Evolutionary conservation across 2,329 filamentous ascomycete species (phyloP).

Genomic region (Metarhizium rileyi): DNA sequence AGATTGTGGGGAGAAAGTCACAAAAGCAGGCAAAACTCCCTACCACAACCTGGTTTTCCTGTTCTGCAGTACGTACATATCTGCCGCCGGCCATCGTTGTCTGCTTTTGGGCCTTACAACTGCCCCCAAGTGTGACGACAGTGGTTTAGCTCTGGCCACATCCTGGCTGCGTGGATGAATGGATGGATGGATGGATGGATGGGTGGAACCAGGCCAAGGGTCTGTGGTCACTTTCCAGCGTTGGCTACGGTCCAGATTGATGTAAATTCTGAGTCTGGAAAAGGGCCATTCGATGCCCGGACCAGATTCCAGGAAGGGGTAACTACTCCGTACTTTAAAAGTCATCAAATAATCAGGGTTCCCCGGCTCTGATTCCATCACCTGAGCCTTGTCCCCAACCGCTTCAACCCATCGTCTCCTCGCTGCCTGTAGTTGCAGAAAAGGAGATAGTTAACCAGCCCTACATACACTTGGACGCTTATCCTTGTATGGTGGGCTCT

Average conservation of each 20-base stretch:
- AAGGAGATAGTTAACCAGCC: background rate
- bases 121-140: background rate
- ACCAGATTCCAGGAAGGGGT: constrained; percentile 1
- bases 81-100: background rate
- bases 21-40: background rate
- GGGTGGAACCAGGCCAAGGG: background rate
- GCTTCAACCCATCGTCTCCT: constrained; percentile 6
- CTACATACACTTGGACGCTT: background rate
- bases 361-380: constrained; percentile 7
- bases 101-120: background rate
- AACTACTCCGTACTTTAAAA: constrained; percentile 1
- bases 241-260: background rate
- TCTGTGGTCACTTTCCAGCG: background rate
- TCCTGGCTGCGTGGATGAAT: background rate
- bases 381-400: constrained; percentile 5
- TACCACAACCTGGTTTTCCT: background rate
- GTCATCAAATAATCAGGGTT: constrained; percentile 10
- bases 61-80: too few species aligned
- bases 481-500: background rate
- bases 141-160: background rate
- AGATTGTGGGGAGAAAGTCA: constrained; percentile 5
- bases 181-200: too few species aligned
- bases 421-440: constrained; percentile 4
- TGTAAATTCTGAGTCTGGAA: background rate
- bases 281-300: background rate